phyloP scores from a whole-genome alignment of 1,284 basidiomycete genomes.

The Flammula alnicola region DNA sequence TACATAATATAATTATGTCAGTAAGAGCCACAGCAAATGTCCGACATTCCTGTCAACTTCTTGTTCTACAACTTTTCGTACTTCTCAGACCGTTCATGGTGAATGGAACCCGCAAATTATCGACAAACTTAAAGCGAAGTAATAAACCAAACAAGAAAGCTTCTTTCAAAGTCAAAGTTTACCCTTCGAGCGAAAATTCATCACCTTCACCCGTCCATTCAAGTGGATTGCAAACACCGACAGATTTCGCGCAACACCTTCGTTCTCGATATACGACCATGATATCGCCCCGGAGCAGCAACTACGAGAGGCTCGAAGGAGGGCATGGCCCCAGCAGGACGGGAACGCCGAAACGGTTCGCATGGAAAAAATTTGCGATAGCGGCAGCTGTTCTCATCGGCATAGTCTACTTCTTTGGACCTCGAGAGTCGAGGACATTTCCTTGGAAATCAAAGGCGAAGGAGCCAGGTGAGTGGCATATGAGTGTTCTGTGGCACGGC shows the following conservation, averaged over 20 bases:
- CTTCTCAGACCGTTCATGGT: conserved; percentile 24
- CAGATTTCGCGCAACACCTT: conserved; percentile 11
- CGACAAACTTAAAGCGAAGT: conserved; percentile 15
- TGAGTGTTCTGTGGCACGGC: neutral
- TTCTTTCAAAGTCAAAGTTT: conserved; percentile 18
- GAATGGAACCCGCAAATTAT: conserved; percentile 14
- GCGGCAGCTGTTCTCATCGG: conserved; percentile 58
- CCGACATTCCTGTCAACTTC: no score
- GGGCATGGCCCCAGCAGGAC: conserved; percentile 49
- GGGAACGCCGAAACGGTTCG: conserved; percentile 30
- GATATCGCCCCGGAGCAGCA: conserved; percentile 49
- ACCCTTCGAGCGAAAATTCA: conserved; percentile 8
- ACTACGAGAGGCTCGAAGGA: conserved; percentile 68
- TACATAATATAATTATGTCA: no score
- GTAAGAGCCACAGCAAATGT: no score
- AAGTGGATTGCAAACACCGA: conserved; percentile 20
- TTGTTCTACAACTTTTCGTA: no score
- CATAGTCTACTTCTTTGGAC: conserved; percentile 68
- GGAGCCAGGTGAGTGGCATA: conserved; percentile 18
- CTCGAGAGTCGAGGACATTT: conserved; percentile 41
- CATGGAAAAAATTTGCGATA: conserved; percentile 73
- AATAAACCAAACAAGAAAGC: conserved; percentile 14
- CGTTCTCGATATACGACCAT: conserved; percentile 24
- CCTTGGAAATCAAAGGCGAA: conserved; percentile 30
- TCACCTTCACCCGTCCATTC: conserved; percentile 13